A percentile compares a stretch with the other conserved stretches of the same genome.
These are phyloP conservation scores for Rhodamnia rubescens DNA, from an alignment of 345 rosid species.

Conservation along the genomic window DNA sequence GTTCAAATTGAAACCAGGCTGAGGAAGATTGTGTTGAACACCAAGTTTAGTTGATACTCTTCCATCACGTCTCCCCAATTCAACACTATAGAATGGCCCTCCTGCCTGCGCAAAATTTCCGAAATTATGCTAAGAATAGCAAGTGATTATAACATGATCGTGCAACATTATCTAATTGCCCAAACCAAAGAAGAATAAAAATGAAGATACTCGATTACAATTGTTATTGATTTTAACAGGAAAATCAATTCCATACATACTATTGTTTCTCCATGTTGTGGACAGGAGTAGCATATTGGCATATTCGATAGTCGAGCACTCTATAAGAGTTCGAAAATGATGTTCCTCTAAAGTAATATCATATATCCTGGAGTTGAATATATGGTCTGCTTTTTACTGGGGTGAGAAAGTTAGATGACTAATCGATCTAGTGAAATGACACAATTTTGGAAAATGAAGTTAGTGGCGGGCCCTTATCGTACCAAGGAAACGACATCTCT, in stretches of 20 bases:
- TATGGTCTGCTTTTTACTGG: background rate
- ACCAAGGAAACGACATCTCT: constrained; percentile 70
- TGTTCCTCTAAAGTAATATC: background rate
- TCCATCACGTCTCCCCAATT: constrained; percentile 77
- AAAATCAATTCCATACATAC: background rate
- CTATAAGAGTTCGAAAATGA: background rate
- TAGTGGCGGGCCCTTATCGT: background rate
- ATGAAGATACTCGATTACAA: background rate
- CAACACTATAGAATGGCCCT: constrained; percentile 69
- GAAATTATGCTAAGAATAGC: background rate
- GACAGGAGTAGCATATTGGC: background rate
- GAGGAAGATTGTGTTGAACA: constrained; percentile 51
- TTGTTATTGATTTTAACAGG: background rate
- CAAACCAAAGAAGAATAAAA: background rate
- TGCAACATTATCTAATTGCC: background rate
- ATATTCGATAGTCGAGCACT: background rate
- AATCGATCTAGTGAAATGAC: background rate
- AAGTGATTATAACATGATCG: background rate
- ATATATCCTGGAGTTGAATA: too few relatives aligned
- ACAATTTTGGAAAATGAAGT: background rate
- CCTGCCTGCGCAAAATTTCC: constrained; percentile 41
- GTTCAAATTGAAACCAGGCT: constrained; percentile 40
- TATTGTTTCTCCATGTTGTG: background rate
- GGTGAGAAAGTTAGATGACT: background rate
- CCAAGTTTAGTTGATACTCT: constrained; percentile 53